Evolutionary conservation across 768 basidiomycete species (phyloP), one percentile per base, ranked within the genome.

Genomic region (Podaxis sp.): DNA sequence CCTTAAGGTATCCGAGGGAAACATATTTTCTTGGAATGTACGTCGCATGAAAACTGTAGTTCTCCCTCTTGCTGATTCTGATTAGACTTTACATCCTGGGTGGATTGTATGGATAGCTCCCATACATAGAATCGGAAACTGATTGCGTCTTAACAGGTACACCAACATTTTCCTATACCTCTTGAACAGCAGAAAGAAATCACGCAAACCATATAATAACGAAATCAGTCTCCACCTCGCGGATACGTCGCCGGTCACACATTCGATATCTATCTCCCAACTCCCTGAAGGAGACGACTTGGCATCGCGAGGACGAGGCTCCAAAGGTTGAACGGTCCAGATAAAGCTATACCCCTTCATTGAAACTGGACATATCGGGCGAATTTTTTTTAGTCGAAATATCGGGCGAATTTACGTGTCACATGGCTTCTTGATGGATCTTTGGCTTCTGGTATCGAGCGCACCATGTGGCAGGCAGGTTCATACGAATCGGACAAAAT

Each of bases 51-150:
- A 19, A 37, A 24, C 2, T 0, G 1, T 13, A 4, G 25, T 40
- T 24, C 3, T 12, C 19, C 2, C 54, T 13, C 36, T 3, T 11
- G 12, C 38, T 55, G 19, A 55, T 1, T 37, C 19, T 19, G 2
- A 4, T 9, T 55, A 55, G 54, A 38, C 54, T 55, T 24, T 41
- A 55, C 22, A 40, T 55, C 54, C 54, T 55, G 3, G 54, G 54
- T 55, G 54, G 54, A 25, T 19, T 41, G 54, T 55, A 40, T 36
- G 38, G 12, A n/a, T 11, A 24, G 19, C 6, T 55, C 43, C 4
- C 13, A 55, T 5, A 4, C 22, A 7, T 22, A n/a, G 12, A 55
- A 13, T 13, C 6, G 17, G 38, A 12, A 17, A n/a, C 54, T 55
- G 7, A 55, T 7, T 9, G 38, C 1, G 3, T 36, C 15, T 38